A percentile compares a stretch with the other conserved stretches of the same genome.
These are phyloP conservation scores for Gautieria morchelliformis DNA, from an alignment of 768 basidiomycete species.

Conservation along the genomic window DNA sequence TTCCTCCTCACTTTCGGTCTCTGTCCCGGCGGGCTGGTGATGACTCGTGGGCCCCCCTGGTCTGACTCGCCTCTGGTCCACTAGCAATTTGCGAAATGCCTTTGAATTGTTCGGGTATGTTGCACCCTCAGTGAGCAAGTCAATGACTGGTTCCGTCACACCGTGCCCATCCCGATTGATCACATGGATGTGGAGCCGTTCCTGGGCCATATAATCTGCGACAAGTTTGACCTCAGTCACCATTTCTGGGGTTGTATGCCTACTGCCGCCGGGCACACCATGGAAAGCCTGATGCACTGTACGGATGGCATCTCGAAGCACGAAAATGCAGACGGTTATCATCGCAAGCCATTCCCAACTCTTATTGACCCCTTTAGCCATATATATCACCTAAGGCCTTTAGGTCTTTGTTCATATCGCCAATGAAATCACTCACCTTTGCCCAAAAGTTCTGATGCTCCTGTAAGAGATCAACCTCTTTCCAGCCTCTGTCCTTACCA, in stretches of 20 bases:
- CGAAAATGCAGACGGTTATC: background rate
- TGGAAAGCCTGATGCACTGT: background rate
- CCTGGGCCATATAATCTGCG: background rate
- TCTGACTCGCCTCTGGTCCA: background rate
- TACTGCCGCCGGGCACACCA: background rate
- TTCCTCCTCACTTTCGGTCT: too few relatives aligned
- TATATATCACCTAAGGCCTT: too few relatives aligned
- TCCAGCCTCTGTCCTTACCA: constrained; percentile 21
- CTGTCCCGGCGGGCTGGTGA: background rate
- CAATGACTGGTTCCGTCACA: background rate
- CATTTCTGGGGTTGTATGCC: background rate
- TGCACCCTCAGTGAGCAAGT: background rate
- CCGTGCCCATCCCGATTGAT: background rate
- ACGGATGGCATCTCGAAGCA: background rate
- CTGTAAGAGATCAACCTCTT: constrained; percentile 30
- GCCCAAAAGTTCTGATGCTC: constrained; percentile 36
- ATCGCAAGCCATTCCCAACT: background rate
- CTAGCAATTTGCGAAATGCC: background rate
- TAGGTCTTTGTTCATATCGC: too few relatives aligned
- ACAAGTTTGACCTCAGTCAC: background rate
- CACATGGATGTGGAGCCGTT: background rate
- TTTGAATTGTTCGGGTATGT: background rate
- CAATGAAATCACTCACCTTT: constrained; percentile 24
- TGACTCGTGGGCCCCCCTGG: background rate
- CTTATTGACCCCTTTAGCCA: too few relatives aligned